Base-by-base conservation (phyloP, 345 rosid species). In the Acer campestre region DNA sequence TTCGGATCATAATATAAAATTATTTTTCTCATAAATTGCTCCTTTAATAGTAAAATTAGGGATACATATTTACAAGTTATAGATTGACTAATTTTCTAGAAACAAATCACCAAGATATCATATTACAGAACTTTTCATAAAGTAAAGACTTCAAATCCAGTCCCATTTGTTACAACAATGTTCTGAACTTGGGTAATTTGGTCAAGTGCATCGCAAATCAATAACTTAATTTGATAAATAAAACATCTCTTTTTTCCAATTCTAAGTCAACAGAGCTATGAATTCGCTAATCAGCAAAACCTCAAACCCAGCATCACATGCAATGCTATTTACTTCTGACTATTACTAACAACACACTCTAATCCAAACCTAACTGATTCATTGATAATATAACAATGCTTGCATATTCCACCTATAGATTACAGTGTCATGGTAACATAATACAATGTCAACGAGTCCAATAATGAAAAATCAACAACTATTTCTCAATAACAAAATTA, bases 261-360 rank as follows among this genome's bases (percentile, higher is more conserved):
- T 20, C 55, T 22, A 9, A 38, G 11, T 17, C 61, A 49, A 42
- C 38, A 23, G 53, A 59, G 62, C 56, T 48, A 38, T 10, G 40
- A 67, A 14, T 70, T 71, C 10, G 44, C 63, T n/a, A 65, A 67
- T 20, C 27, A 71, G 59, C 51, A 65, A 29, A 68, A 40, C 68
- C 42, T 61, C 17, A 70, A 25, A 49, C 48, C 68, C 3, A 72
- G 70, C 22, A 67, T 31, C 11, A 22, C 75, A 51, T 48, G 48
- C 61, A 67, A 51, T 62, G 27, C 44, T 6, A 61, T 25, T 59
- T 51, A 74, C 61, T 61, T 27, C 12, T 44, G 23, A 31, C 6
- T 48, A 70, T 14, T 68, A 58, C 40, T 67, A 31, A 55, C 25
- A 29, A 48, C 46, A 10, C 55, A 14, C 17, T 66, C 22, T 6